phyloP scores from a whole-genome alignment of 2,329 filamentous ascomycete species.

The Drechslerella coelobrocha region DNA sequence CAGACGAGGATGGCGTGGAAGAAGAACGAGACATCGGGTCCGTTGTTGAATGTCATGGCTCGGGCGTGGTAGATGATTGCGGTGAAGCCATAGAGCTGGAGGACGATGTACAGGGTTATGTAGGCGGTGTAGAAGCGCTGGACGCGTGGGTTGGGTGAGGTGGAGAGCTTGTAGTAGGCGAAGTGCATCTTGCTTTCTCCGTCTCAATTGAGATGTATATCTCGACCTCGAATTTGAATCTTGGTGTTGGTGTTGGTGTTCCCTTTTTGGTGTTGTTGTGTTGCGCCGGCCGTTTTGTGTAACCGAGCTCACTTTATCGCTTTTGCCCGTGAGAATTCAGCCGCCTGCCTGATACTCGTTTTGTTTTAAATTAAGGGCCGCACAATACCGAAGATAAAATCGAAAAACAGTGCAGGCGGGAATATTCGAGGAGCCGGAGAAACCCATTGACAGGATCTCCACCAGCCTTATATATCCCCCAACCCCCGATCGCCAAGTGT shows the following conservation, averaged over 20 bases:
- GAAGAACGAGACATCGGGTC: constrained; percentile 11
- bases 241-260: neutral
- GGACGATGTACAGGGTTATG: neutral
- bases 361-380: no score
- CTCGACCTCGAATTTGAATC: neutral
- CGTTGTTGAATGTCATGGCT: neutral
- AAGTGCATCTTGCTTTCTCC: constrained; percentile 36
- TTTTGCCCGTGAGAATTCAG: no score
- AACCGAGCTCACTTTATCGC: no score
- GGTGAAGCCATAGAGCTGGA: constrained; percentile 23
- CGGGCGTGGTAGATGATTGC: constrained; percentile 28
- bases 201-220: neutral
- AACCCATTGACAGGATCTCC: no score
- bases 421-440: no score
- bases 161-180: constrained; percentile 36
- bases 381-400: no score
- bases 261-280: no score
- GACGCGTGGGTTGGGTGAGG: constrained; percentile 10
- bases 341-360: no score
- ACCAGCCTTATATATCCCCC: no score
- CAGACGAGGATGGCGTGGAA: constrained; percentile 19
- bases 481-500: no score
- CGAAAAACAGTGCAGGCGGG: no score
- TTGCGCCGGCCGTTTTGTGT: no score
- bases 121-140: constrained; percentile 20